Evolutionary conservation across 2,329 filamentous ascomycete species (phyloP), one percentile per base, ranked within the genome.

Genomic region (Sporothrix dimorphospora): DNA sequence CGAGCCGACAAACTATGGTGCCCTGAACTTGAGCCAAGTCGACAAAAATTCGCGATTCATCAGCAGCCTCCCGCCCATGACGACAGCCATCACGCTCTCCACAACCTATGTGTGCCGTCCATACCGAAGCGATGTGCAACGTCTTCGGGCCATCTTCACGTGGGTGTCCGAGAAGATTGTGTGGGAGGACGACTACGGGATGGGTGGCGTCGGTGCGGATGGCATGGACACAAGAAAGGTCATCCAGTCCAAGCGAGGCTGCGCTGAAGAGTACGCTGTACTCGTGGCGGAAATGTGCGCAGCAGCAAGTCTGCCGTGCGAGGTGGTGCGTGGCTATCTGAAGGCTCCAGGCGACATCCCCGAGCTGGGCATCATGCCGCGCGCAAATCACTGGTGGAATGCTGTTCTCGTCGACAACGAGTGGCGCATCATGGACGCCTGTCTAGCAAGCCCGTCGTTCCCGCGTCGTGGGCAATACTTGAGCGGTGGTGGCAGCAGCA

Each of bases 351-450:
- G 95, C 0, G 96, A 98, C 77, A 83, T 91, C 8, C 85, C 92
- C 1, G 94, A 98, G 77, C 85, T 94, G 57, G 92, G 92, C 74
- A 91, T 91, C 72, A 89, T 95, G 80, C 93, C 93, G n/a, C 89
- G 91, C 40, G 88, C 95, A 0, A 99, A 99, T 78, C 96, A 99
- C 82, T 98, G 92, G 90, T 99, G 96, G 96, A 99, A 99, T 77
- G 91, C 94, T 0, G 93, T 98, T 21, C 83, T 98, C 47, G 90
- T 98, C 9, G 96, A 99, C 80, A 91, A 92, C 27, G 94, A 98
- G 81, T 99, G 96, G 96, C 92, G 96, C 68, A 92, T 98, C 75
- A 93, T 99, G 84, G 96, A 99, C 80, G 96, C 94, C 80, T 97
- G 94, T 47, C 85, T 99, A 65, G 94, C 96, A 4, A 94, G 92